Conservation (phyloP, 352 stramenopile genomes). For the Globisporangium megalacanthum region DNA sequence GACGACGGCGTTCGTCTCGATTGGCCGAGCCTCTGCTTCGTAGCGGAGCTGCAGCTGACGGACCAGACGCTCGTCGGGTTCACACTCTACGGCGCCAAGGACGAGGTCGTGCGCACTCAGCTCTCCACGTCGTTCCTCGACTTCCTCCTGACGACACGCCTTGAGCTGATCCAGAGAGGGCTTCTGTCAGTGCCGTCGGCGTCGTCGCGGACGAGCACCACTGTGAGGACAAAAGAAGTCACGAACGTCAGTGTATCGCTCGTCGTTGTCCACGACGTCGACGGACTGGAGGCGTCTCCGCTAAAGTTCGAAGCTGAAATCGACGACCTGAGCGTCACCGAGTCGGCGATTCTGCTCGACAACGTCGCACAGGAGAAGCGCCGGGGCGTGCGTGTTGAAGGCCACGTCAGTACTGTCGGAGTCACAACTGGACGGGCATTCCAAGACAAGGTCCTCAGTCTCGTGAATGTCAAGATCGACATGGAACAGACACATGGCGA, state of each 20-base stretch:
- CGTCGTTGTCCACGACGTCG: conserved; percentile 7
- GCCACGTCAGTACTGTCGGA: neutral
- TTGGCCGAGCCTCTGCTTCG: conserved; percentile 10
- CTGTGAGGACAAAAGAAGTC: conserved; percentile 8
- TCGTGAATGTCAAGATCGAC: conserved; percentile 4
- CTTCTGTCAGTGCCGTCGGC: conserved; percentile 2
- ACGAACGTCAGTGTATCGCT: conserved; percentile 5
- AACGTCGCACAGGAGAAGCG: neutral
- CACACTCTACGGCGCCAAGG: conserved; percentile 22
- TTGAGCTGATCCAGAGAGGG: conserved; percentile 30
- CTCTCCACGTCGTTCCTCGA: conserved; percentile 44
- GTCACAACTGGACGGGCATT: conserved; percentile 5
- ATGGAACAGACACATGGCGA: conserved; percentile 3
- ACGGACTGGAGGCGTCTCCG: neutral
- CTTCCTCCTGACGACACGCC: conserved; percentile 24
- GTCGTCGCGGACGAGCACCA: neutral
- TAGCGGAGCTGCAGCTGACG: conserved; percentile 18
- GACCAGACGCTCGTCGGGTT: conserved; percentile 30
- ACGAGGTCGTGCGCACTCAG: conserved; percentile 27
- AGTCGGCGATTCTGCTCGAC: conserved; percentile 4
- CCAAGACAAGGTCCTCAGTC: conserved; percentile 4
- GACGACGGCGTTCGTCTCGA: conserved; percentile 6
- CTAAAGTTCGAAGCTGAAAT: conserved; percentile 5
- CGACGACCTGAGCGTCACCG: neutral
- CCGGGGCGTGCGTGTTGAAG: neutral